A percentile compares a stretch with the other conserved stretches of the same genome.
phyloP scores from a whole-genome alignment of 768 basidiomycete genomes.

The Trametes cinnabarina region DNA sequence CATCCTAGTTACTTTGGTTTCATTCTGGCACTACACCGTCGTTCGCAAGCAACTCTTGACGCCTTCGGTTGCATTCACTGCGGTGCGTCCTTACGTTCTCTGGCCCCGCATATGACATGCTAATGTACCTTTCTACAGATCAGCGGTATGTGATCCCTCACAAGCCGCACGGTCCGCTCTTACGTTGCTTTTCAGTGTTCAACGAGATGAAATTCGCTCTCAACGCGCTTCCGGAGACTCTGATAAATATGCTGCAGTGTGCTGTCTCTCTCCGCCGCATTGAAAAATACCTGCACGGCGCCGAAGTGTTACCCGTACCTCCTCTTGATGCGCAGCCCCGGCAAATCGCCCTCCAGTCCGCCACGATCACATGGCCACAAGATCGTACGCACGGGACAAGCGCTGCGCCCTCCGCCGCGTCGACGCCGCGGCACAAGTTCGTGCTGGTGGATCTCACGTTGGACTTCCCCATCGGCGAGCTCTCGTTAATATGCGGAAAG shows the following conservation, averaged over 20 bases:
- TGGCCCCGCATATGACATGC: not conserved
- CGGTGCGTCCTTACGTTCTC: slow-evolving; percentile 29
- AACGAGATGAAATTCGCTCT: slow-evolving; percentile 85
- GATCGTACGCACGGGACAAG: slow-evolving; percentile 56
- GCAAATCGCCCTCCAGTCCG: slow-evolving; percentile 73
- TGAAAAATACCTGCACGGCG: slow-evolving; percentile 79
- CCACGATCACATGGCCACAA: slow-evolving; percentile 89
- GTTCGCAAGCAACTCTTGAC: slow-evolving; percentile 66
- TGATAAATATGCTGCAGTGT: slow-evolving; percentile 86
- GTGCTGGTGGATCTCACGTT: slow-evolving; percentile 74
- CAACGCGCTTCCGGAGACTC: slow-evolving; percentile 85
- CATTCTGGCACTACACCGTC: slow-evolving; percentile 66
- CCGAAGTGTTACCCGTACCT: slow-evolving; percentile 66
- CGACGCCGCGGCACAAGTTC: slow-evolving; percentile 80
- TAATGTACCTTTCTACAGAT: no score
- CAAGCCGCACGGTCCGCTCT: not conserved
- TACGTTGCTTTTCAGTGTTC: slow-evolving; percentile 56
- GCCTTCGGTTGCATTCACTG: slow-evolving; percentile 81
- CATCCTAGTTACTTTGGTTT: slow-evolving; percentile 48
- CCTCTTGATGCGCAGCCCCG: slow-evolving; percentile 56
- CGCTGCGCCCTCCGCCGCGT: slow-evolving; percentile 49
- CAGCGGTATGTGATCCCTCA: slow-evolving; percentile 34
- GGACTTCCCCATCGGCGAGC: slow-evolving; percentile 73
- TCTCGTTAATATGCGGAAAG: slow-evolving; percentile 86
- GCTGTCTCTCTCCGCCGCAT: slow-evolving; percentile 87